Conservation (phyloP, 1,139 yeast genomes). For the Scheffersomyces segobiensis region DNA sequence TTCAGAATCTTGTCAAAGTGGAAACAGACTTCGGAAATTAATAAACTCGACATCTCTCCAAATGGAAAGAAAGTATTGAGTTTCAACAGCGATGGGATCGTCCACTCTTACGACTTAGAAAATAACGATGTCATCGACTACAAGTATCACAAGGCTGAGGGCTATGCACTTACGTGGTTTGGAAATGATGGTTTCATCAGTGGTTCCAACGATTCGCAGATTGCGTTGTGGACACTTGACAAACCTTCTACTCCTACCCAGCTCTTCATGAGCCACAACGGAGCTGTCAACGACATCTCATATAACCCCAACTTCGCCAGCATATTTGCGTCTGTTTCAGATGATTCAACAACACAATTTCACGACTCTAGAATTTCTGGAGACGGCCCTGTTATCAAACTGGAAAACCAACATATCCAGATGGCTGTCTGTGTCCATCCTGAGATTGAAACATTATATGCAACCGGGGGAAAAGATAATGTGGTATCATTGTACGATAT, state of each 20-base stretch:
- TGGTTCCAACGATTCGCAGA: slow-evolving; percentile 65
- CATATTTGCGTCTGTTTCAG: slow-evolving; percentile 71
- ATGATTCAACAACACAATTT: slow-evolving; percentile 65
- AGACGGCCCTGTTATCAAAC: slow-evolving; percentile 42
- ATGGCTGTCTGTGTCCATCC: slow-evolving; percentile 54
- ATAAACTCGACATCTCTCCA: slow-evolving; percentile 42
- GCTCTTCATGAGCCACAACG: slow-evolving; percentile 46
- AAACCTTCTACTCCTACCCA: slow-evolving; percentile 45
- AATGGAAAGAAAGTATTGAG: slow-evolving; percentile 43
- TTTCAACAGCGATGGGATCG: slow-evolving; percentile 51
- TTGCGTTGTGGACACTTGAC: slow-evolving; percentile 68
- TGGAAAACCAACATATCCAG: slow-evolving; percentile 46
- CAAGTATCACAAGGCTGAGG: slow-evolving; percentile 64
- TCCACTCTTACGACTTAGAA: slow-evolving; percentile 41
- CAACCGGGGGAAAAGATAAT: slow-evolving; percentile 57
- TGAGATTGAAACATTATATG: slow-evolving; percentile 41
- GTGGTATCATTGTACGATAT: slow-evolving; percentile 51
- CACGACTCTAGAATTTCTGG: slow-evolving; percentile 60
- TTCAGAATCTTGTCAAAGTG: slow-evolving; percentile 44
- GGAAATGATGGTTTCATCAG: slow-evolving; percentile 51
- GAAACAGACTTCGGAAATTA: slow-evolving; percentile 58
- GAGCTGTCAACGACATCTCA: slow-evolving; percentile 57
- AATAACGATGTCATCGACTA: slow-evolving; percentile 33
- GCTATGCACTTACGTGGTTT: slow-evolving; percentile 71
- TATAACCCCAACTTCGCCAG: slow-evolving; percentile 49